Base-by-base conservation (phyloP, 805 yeast genomes). In the Jamesozyma hellenica region DNA sequence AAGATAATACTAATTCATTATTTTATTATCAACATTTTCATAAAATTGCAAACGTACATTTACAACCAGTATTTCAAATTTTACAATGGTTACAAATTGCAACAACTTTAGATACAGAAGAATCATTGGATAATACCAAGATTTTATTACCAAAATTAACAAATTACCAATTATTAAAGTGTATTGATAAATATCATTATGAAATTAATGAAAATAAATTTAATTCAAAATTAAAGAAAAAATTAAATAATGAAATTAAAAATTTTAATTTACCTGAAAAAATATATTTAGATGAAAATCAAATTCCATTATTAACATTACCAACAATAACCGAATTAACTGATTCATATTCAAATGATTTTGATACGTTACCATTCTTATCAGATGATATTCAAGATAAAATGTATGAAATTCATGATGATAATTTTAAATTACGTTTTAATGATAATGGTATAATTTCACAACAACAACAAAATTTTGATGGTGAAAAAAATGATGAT, bases 21-120 rank as follows among this genome's bases (percentile, higher is more conserved):
- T 81, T 79, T 49, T 78, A 72, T 53, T 83, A 82, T 56, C 74
- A 73, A 38, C 67, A 85, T 1, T 66, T 85, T 37, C 76, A 68
- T 51, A 72, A 73, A 38, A 72, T 86, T 16, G 80, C 92, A 0
- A 75, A 74, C 30, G 63, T 65, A 17, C 86, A 83, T 47, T 65
- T 88, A 38, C 74, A 72, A 43, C 87, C 95, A 0, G 67, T 82
- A 0, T 73, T 81, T 38, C 88, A 90, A 58, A 60, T 90, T 23
- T 64, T 90, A 40, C 96, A 90, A 58, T 90, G 95, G 90, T 63
- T 88, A 37, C 97, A 88, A 58, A 82, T 90, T 32, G 75, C 86
- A 58, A 75, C 94, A 0, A 75, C 82, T 12, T 63, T 88, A 34
- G 71, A 71, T 14, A 77, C 75, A 42, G 82, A 77, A 41, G 87